Evolutionary conservation across 2,329 filamentous ascomycete genomes (phyloP).

Genomic region (Atkinsonella hypoxylon): DNA sequence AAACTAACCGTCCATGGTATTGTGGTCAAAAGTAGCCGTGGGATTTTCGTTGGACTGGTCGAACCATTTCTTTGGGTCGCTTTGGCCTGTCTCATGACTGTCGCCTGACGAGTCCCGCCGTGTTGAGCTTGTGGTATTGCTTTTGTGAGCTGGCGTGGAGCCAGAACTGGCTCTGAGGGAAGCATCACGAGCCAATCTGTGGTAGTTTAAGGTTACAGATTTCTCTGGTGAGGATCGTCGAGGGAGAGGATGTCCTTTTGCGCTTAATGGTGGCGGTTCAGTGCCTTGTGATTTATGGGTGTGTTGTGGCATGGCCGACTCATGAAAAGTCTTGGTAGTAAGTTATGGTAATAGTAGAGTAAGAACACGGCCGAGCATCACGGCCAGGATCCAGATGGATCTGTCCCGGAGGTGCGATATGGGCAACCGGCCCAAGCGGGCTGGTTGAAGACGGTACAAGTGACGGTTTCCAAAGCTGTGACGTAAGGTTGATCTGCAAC

Average conservation of each 20-base stretch:
- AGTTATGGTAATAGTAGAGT: background rate
- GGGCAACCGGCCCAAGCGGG: background rate
- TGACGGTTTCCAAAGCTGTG: background rate
- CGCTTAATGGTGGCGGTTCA: constrained; percentile 14
- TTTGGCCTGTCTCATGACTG: constrained; percentile 35
- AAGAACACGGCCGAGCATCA: background rate
- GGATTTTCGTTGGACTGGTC: constrained; percentile 40
- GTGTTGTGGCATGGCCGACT: constrained; percentile 19
- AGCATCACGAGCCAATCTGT: constrained; percentile 33
- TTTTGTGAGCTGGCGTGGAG: constrained; percentile 11
- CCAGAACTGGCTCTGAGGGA: constrained; percentile 17
- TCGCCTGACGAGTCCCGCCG: constrained; percentile 34
- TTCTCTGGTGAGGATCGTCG: constrained; percentile 31
- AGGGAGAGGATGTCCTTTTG: constrained; percentile 29
- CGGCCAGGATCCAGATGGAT: background rate
- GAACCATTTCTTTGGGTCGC: constrained; percentile 43
- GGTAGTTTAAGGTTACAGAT: constrained; percentile 35
- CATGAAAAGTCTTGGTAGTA: constrained; percentile 7
- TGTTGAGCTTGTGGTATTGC: constrained; percentile 12
- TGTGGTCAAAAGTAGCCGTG: constrained; percentile 27
- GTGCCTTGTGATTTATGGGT: constrained; percentile 13
- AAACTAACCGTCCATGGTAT: constrained; percentile 34
- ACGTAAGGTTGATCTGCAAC: background rate
- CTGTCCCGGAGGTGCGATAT: background rate
- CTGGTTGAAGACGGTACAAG: background rate